A percentile compares a stretch with the other conserved stretches of the same genome.
Conservation (phyloP, 495 filamentous ascomycete species). For the Penicillium cataractarum region DNA sequence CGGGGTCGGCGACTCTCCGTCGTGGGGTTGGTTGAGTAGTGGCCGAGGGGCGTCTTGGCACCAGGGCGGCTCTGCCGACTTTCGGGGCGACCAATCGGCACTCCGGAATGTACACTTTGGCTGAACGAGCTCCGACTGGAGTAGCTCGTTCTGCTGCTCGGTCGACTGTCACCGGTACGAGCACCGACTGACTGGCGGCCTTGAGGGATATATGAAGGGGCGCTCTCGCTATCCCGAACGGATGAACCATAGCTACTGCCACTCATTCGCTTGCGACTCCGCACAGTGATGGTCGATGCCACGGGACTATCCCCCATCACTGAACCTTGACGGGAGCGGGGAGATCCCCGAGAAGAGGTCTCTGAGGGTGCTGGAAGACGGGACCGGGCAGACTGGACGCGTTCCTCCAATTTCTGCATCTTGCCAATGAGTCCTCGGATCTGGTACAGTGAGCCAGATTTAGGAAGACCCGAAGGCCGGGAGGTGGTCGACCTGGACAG, state of each 20-base stretch:
- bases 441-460: constrained; percentile 87
- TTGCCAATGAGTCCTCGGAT: constrained; percentile 91
- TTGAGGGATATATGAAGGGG: constrained; percentile 48
- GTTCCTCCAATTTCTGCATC: constrained; percentile 92
- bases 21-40: constrained; percentile 50
- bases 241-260: constrained; percentile 65
- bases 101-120: constrained; percentile 41
- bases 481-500: constrained; percentile 35
- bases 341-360: constrained; percentile 82
- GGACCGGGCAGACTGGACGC: constrained; percentile 90
- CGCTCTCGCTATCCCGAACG: constrained; percentile 48
- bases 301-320: constrained; percentile 58
- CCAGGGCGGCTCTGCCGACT: constrained; percentile 71
- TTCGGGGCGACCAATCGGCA: constrained; percentile 54
- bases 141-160: constrained; percentile 52
- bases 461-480: constrained; percentile 56
- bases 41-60: constrained; percentile 64
- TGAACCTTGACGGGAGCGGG: constrained; percentile 55
- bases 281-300: constrained; percentile 76
- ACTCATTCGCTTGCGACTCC: constrained; percentile 66
- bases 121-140: constrained; percentile 50
- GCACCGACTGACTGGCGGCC: constrained; percentile 56
- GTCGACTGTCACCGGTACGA: constrained; percentile 46
- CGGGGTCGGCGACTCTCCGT: constrained; percentile 52
- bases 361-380: constrained; percentile 81